Base-by-base conservation (phyloP, 352 stramenopile species). In the Pythium sukuiense region DNA sequence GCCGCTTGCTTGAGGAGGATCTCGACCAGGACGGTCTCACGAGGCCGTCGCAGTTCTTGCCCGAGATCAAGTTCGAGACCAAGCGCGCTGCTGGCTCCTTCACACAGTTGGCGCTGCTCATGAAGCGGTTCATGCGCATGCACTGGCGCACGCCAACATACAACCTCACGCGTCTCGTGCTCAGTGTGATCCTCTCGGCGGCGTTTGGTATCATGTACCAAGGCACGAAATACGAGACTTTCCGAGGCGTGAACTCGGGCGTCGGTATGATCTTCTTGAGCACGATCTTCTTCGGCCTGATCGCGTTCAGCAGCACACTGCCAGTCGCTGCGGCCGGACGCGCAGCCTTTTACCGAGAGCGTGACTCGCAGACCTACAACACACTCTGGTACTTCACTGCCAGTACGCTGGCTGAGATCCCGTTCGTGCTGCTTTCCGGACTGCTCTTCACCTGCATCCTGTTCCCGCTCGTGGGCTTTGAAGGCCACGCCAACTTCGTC, bases 211-310 rank as follows among this genome's bases (percentile, higher is more conserved):
- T 91, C 20, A 81, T 95, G 32, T 97, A 92, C 61, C 56, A 84
- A 29, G 70, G 69, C 27, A 75, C 76, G 2, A 64, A 89, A 45
- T 87, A 81, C 63, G 55, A 29, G 27, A 81, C 73, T 20, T 86
- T 77, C 69, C 71, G 48, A 2, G 76, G 77, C 13, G 68, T 67
- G 2, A 86, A 80, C 55, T 33, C 70, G 5, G 81, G 77, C n/a
- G 60, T 97, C 13, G 84, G 87, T 60, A 78, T 96, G 11, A 89
- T 97, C 48, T 98, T 96, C 73, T 68, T 92, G 2, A 86, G 80
- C 20, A 86, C 89, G 11, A 50, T 94, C 57, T 97, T 97, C 65
- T 76, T 93, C 32, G 79, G 80, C 6, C 74, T 93, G 26, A 87
- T 89, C 29, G 75, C 76, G 37, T 82, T 94, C 48, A 76, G 91